These are phyloP conservation scores for Trichophyton simii DNA, from an alignment of 2,329 filamentous ascomycete genomes.

Conservation along the genomic window DNA sequence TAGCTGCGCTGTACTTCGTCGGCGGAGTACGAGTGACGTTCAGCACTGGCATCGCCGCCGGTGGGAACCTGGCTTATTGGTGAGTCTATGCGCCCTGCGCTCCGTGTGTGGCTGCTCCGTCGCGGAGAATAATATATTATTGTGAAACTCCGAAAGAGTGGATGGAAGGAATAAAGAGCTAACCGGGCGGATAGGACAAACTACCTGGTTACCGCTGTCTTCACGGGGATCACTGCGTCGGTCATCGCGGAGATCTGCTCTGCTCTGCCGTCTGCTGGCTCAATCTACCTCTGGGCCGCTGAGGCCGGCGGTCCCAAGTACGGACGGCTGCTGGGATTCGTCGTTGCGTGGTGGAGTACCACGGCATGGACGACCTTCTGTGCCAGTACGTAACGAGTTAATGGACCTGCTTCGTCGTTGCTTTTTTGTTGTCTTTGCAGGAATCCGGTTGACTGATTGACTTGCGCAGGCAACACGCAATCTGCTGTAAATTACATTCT, in stretches of 20 bases:
- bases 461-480: slow-evolving; percentile 35
- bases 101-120: neutral
- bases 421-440: neutral
- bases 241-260: slow-evolving; percentile 51
- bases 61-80: slow-evolving; percentile 51
- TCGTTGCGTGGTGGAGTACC: slow-evolving; percentile 54
- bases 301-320: slow-evolving; percentile 44
- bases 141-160: neutral
- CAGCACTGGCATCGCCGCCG: slow-evolving; percentile 50
- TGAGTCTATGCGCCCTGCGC: slow-evolving; percentile 16
- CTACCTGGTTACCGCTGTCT: slow-evolving; percentile 47
- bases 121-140: neutral
- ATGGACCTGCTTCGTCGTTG: neutral
- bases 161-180: neutral
- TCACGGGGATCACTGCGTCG: slow-evolving; percentile 49
- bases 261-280: slow-evolving; percentile 46
- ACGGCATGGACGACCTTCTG: slow-evolving; percentile 51
- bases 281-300: slow-evolving; percentile 51
- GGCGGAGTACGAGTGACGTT: slow-evolving; percentile 49
- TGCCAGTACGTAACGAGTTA: slow-evolving; percentile 28
- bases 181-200: slow-evolving; percentile 37
- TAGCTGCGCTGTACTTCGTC: slow-evolving; percentile 50
- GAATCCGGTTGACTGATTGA: neutral
- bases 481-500: slow-evolving; percentile 43
- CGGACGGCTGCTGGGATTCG: slow-evolving; percentile 45